Conservation (phyloP, 495 filamentous ascomycete genomes). For the Cercophora samala region DNA sequence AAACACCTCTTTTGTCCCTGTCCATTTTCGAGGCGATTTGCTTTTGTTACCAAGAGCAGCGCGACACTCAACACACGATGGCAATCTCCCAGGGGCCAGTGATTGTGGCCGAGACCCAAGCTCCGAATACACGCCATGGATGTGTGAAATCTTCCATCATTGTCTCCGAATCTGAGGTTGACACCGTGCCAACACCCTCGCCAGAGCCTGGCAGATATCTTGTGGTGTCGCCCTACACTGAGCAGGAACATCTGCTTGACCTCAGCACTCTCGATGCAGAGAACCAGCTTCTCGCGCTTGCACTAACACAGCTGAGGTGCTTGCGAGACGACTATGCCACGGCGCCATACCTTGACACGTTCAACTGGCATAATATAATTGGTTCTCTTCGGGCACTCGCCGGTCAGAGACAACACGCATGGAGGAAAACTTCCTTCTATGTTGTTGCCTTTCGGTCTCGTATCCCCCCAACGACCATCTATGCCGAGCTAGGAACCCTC, state of each 20-base stretch:
- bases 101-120: conserved; percentile 13
- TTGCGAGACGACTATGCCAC: conserved; percentile 71
- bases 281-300: conserved; percentile 65
- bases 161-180: conserved; percentile 15
- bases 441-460: conserved; percentile 77
- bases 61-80: conserved; percentile 13
- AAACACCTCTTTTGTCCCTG: not conserved
- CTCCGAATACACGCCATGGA: conserved; percentile 1
- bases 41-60: not conserved
- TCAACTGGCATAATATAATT: conserved; percentile 73
- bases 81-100: conserved; percentile 19
- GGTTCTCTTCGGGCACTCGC: conserved; percentile 48
- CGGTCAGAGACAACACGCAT: conserved; percentile 47
- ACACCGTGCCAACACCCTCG: not conserved
- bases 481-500: conserved; percentile 58
- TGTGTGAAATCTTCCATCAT: conserved; percentile 12
- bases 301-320: conserved; percentile 60
- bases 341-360: conserved; percentile 65
- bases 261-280: conserved; percentile 59
- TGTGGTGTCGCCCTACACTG: conserved; percentile 71
- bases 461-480: conserved; percentile 59
- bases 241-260: conserved; percentile 65
- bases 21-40: not conserved
- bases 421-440: conserved; percentile 68
- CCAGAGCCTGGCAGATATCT: conserved; percentile 39